These are phyloP conservation scores for Fraxinus angustifolia DNA, from an alignment of 305 asterid species.

Conservation along the genomic window DNA sequence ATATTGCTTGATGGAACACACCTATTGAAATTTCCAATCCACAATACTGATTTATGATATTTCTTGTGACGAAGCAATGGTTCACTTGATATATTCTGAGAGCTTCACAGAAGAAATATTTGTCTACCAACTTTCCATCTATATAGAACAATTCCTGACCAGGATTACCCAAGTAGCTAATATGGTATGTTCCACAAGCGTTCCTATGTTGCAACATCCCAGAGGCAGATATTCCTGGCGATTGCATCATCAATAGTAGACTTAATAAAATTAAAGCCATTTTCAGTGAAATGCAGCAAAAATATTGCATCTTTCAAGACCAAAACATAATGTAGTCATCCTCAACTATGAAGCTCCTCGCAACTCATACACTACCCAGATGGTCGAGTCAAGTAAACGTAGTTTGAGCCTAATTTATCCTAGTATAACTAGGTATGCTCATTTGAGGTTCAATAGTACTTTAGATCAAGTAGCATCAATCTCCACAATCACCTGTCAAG, in stretches of 20 bases:
- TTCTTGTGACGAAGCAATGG: constrained; percentile 38
- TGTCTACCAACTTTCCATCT: constrained; percentile 54
- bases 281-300: constrained; percentile 28
- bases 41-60: constrained; percentile 40
- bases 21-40: constrained; percentile 38
- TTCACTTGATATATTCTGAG: constrained; percentile 38
- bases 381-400: constrained; percentile 22
- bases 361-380: constrained; percentile 15
- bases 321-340: constrained; percentile 30
- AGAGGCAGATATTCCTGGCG: constrained; percentile 39
- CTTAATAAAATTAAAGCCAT: constrained; percentile 36
- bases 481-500: constrained; percentile 27
- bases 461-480: constrained; percentile 24
- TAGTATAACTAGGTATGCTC: constrained; percentile 2
- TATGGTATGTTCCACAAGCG: constrained; percentile 48
- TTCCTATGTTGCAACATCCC: constrained; percentile 35
- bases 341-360: constrained; percentile 32
- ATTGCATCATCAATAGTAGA: constrained; percentile 44
- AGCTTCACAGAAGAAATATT: constrained; percentile 53
- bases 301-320: constrained; percentile 29
- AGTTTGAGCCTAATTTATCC: constrained; percentile 8
- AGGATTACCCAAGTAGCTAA: constrained; percentile 40
- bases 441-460: constrained; percentile 19
- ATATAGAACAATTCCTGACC: constrained; percentile 47
- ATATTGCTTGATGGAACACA: constrained; percentile 25